Base-by-base conservation (phyloP, 352 stramenopile genomes). In the Elongisporangium anandrum region DNA sequence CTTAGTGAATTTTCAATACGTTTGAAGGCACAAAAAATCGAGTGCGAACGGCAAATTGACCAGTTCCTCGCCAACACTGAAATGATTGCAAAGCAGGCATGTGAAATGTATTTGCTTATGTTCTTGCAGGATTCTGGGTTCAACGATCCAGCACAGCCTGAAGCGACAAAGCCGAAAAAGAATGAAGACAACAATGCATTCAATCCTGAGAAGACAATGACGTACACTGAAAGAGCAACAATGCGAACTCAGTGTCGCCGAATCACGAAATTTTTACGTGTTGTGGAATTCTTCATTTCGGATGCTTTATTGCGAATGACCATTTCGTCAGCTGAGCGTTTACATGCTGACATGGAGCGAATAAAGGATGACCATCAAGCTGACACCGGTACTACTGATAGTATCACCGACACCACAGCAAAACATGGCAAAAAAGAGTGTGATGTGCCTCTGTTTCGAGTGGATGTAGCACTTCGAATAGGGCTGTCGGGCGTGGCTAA, bases 161-260 rank as follows among this genome's bases (percentile, higher is more conserved):
- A 54, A 4, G 47, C 5, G 4, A 26, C 16, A 23, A 9, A 50
- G 19, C 17, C 17, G 55, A 52, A 34, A 56, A 47, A 51, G 52
- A 19, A 34, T 57, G 38, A 19, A 59, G 55, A 61, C 56, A 12
- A 63, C 47, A 59, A 19, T 38, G 45, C 22, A 15, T 49, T 70
- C 9, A 61, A 72, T 19, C 54, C 65, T 4, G 66, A 79, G 21
- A 80, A 73, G 53, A 64, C 68, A n/a, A 97, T 98, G 87, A 97
- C 90, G 3, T 98, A 98, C 65, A 98, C 95, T n/a, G 93, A 98
- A 56, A 79, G 92, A 3, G 92, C 94, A 6, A 91, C 85, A 0
- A 91, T 98, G 72, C 83, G 88, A 15, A 92, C 83, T 0, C 89
- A 98, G 61, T 98, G 94, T 66, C 79, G 88, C n/a, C 86, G 88